Base-by-base conservation (phyloP, 371 early-diverging fungal species). In the Apophysomyces elegans region DNA sequence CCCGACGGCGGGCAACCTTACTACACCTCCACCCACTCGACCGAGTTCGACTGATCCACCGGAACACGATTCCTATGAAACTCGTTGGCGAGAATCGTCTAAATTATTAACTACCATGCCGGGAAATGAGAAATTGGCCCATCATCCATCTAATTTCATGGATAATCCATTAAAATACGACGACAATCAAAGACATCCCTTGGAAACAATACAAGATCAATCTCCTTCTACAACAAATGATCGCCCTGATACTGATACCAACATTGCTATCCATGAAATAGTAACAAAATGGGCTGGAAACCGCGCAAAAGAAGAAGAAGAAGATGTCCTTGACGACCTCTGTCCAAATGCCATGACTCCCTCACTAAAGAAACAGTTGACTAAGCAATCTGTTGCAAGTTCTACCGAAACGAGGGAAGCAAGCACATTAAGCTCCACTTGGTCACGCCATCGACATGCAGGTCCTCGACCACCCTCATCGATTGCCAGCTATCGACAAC, bases 1-100 rank as follows among this genome's bases (percentile, higher is more conserved):
- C 54, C 54, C 54, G 54, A 50, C 54, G 21, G 21, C 54, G 9
- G 54, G 54, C 16, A 50, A 50, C 21, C 54, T 50, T 21, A 50
- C 54, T 18, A 50, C 54, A 21, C 54, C 54, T 50, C 54, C 54
- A 5, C 54, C 54, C 9, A 50, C 54, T 50, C 54, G 54, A 21
- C 54, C 54, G 9, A 21, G 54, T 50, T 50, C 54, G 54, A 50
- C 54, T 26, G 54, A 50, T 50, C 54, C 54, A 0, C 21, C 54
- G 9, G 21, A 7, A 21, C 16, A 50, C 54, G 21, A 21, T 18
- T 50, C 54, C 21, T 26, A 50, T 50, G 54, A 50, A 21, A 5
- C 5, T 41, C 41, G 11, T 50, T 50, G 21, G 18, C n/a, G 21
- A 21, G 21, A 50, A 21, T 50, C n/a, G 9, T 21, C 54, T 16